Base-by-base conservation (phyloP, 2,329 filamentous ascomycete genomes). In the Immersiporthe knoxdaviesiana region DNA sequence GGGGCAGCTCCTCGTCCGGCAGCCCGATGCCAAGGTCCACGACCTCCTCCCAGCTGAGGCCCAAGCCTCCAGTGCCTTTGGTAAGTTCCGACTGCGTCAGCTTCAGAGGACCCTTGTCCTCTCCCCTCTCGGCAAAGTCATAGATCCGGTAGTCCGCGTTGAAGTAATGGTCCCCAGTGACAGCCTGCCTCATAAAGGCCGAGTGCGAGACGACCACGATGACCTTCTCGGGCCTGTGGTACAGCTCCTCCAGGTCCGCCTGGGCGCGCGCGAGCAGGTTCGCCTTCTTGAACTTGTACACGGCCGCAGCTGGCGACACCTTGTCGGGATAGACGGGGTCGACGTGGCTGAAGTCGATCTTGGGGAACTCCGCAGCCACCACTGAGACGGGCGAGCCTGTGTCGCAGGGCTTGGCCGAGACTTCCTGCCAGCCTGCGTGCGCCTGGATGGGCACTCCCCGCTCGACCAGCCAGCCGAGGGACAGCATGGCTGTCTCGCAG, bases 91-190 rank as follows among this genome's bases (percentile, higher is more conserved):
- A 84, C 76, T 90, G 85, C 62, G 74, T 76, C 27, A 88, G 69
- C 37, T 72, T 74, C 64, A 76, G 77, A 14, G 73, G 68, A 76
- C 78, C 78, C 2, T 77, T 72, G 2, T 70, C 72, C 1, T 24
- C 70, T 54, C 50, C 47, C 24, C 32, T 64, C 63, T 74, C 75
- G 14, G 75, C 81, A 72, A 88, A 88, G 24, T 87, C 83, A 73
- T 91, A 91, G 39, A 91, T 79, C 16, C 89, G 84, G 76, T 88
- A 91, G 74, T 91, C 89, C 14, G 85, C 86, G 71, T 91, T 91
- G 75, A 84, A 85, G 74, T 82, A 88, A 80, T 81, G 85, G 72
- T 80, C 81, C 1, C 87, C 85, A 11, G 82, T 84, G 10, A 91
- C 83, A 11, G 83, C 87, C 3, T 81, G 76, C n/a, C 88, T 80